phyloP scores from a whole-genome alignment of 2,329 filamentous ascomycete genomes.

The Calonectria pteridis region DNA sequence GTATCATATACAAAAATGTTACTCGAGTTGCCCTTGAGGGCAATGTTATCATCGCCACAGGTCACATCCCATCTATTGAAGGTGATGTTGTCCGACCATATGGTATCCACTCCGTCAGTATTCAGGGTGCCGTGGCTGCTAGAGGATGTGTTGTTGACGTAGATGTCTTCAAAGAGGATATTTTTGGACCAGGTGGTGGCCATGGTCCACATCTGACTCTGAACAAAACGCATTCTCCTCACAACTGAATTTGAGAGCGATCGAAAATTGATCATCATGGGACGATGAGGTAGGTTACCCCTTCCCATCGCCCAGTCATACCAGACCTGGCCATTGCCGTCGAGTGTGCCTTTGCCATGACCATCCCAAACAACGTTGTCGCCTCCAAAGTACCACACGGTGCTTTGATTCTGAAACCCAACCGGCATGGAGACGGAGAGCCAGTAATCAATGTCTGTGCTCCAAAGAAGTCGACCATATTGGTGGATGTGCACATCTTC shows the following conservation, averaged over 20 bases:
- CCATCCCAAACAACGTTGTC: slow-evolving; percentile 63
- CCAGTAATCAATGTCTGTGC: slow-evolving; percentile 64
- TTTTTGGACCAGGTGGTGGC: slow-evolving; percentile 62
- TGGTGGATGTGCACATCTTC: slow-evolving; percentile 13
- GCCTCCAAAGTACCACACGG: slow-evolving; percentile 68
- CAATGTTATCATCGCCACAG: slow-evolving; percentile 55
- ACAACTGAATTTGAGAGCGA: slow-evolving; percentile 62
- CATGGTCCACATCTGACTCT: slow-evolving; percentile 73
- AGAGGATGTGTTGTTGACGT: slow-evolving; percentile 62
- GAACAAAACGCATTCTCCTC: slow-evolving; percentile 62
- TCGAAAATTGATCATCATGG: slow-evolving; percentile 62
- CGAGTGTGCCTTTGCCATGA: slow-evolving; percentile 63
- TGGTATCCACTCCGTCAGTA: slow-evolving; percentile 63
- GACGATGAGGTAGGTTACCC: slow-evolving; percentile 62
- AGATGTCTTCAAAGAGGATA: slow-evolving; percentile 63
- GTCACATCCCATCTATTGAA: slow-evolving; percentile 62
- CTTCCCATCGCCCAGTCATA: slow-evolving; percentile 62
- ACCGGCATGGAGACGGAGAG: slow-evolving; percentile 62
- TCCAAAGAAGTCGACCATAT: slow-evolving; percentile 38
- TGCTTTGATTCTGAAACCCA: slow-evolving; percentile 68
- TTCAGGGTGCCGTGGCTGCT: slow-evolving; percentile 51
- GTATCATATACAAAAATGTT: slow-evolving; percentile 65
- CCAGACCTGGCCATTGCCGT: slow-evolving; percentile 72
- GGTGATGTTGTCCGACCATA: slow-evolving; percentile 64
- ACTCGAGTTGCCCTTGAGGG: slow-evolving; percentile 67